phyloP scores from a whole-genome alignment of 805 yeast species.

The Pichia nanzhaoensis region DNA sequence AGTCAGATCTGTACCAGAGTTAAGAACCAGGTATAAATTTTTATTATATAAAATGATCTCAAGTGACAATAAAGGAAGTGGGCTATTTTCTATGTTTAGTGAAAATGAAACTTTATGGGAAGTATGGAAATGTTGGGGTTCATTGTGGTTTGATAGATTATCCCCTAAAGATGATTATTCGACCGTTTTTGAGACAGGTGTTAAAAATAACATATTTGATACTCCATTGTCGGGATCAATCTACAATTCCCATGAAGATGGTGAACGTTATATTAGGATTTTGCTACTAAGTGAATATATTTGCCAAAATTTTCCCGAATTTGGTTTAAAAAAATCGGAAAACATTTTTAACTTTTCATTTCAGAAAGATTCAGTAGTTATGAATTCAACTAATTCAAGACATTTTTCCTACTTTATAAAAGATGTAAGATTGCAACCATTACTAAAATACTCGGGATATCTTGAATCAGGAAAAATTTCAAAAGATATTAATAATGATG shows the following conservation, averaged over 20 bases:
- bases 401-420: constrained; percentile 21
- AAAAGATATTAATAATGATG: no score
- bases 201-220: constrained; percentile 53
- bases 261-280: constrained; percentile 46
- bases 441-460: constrained; percentile 14
- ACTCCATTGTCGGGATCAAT: constrained; percentile 55
- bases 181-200: constrained; percentile 47
- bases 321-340: constrained; percentile 46
- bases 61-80: constrained; percentile 28
- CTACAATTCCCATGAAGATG: constrained; percentile 40
- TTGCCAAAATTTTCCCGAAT: constrained; percentile 42
- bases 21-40: constrained; percentile 11
- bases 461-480: not conserved
- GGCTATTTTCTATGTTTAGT: constrained; percentile 43
- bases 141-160: constrained; percentile 68
- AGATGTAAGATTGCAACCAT: constrained; percentile 21
- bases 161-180: constrained; percentile 46
- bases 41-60: not conserved
- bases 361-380: not conserved
- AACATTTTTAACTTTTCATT: constrained; percentile 37
- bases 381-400: constrained; percentile 17
- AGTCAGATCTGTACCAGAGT: constrained; percentile 24
- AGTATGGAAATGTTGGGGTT: constrained; percentile 83
- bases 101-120: constrained; percentile 62
- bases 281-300: constrained; percentile 44